Evolutionary conservation across 257 asterid genomes (phyloP), one percentile per base, ranked within the genome.

Genomic region (Leonotis leonurus): DNA sequence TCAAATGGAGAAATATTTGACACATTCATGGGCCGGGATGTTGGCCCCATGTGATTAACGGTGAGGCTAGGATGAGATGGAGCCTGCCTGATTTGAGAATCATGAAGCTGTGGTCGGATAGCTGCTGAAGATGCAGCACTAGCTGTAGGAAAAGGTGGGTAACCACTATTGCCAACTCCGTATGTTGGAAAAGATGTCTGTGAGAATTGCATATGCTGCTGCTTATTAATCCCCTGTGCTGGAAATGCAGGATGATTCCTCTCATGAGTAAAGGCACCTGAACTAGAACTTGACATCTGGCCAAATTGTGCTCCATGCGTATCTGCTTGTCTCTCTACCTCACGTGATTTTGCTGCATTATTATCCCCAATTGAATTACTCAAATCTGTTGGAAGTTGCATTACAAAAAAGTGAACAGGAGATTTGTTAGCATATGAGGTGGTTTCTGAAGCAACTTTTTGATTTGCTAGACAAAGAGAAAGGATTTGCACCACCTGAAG

Each of bases 171-270:
- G 62, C 81, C 39, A 78, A 69, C 70, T 36, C 84, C 93, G 60
- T 67, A 80, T 12, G 87, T 14, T 20, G 94, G 69, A 69, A 80
- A 80, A 29, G 95, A 74, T 39, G 82, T 45, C 71, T 83, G 97
- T 18, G 87, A 46, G 77, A 86, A 80, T 69, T 77, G 93, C 72
- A 78, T 61, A 60, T 80, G 90, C 56, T 81, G 96, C 78, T 77
- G 95, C 77, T 87, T 91, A 69, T 80, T 86, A 61, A 81, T 70
- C 63, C 88, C 95, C 71, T 80, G 95, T 18, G 78, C n/a, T 60
- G 85, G 83, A 51, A 74, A 81, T 55, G 81, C 32, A 5, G 92
- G 75, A 53, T 78, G 85, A 75, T 83, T 88, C 81, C 90, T 82
- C 25, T 86, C 94, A 71, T 80, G 94, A 67, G 57, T 73, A 56